Conservation (phyloP, 164 flowering plant genomes). For the Amborella trichopoda region DNA sequence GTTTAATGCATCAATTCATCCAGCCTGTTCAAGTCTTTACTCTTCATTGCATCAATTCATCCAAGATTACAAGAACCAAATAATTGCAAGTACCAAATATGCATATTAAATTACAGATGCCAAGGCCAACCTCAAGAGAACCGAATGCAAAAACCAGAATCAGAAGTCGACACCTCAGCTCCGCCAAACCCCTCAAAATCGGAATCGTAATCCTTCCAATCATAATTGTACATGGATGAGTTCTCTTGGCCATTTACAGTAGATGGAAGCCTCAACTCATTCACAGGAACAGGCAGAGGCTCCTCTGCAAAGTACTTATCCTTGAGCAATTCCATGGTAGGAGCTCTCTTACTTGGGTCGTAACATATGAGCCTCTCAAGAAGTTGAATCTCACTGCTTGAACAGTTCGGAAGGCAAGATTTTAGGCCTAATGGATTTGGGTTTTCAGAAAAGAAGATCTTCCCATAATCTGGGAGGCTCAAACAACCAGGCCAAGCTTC, state of each 20-base stretch:
- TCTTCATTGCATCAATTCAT: no score
- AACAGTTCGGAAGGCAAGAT: slow-evolving; percentile 38
- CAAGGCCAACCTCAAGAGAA: slow-evolving; percentile 35
- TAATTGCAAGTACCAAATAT: neutral
- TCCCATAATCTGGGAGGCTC: slow-evolving; percentile 64
- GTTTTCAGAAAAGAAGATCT: slow-evolving; percentile 49
- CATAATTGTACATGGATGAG: slow-evolving; percentile 33
- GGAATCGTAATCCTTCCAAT: slow-evolving; percentile 36
- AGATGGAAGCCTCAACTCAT: slow-evolving; percentile 57
- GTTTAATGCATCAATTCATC: neutral
- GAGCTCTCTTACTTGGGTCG: slow-evolving; percentile 64
- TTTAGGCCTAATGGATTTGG: slow-evolving; percentile 55
- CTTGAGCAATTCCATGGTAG: slow-evolving; percentile 63
- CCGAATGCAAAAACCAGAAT: slow-evolving; percentile 53
- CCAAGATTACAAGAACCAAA: no score
- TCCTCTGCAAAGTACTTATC: slow-evolving; percentile 64
- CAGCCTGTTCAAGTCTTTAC: neutral
- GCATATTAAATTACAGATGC: neutral
- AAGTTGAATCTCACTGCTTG: slow-evolving; percentile 43
- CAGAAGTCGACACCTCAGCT: slow-evolving; percentile 26
- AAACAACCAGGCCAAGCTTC: slow-evolving; percentile 65
- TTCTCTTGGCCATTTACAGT: slow-evolving; percentile 31
- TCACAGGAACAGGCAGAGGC: slow-evolving; percentile 60
- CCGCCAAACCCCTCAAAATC: slow-evolving; percentile 64
- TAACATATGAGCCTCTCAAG: slow-evolving; percentile 51